Evolutionary conservation across 2,329 filamentous ascomycete genomes (phyloP).

Genomic region (Botrytis fabae): DNA sequence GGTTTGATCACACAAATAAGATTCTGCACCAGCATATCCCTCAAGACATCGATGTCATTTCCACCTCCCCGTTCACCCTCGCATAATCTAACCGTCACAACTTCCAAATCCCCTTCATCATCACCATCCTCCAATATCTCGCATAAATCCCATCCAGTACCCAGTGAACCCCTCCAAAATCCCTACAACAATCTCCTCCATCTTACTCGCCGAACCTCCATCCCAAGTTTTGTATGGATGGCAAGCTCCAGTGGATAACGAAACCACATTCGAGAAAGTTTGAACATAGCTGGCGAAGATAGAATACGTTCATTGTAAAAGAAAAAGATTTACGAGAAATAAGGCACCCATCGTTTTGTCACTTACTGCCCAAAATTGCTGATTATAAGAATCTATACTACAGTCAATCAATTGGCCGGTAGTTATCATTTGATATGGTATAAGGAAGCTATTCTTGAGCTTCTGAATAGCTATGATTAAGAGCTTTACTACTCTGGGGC

Average conservation of each 20-base stretch:
- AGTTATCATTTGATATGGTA: background rate
- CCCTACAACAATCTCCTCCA: background rate
- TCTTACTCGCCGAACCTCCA: background rate
- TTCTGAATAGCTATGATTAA: background rate
- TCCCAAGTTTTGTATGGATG: background rate
- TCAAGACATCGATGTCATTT: background rate
- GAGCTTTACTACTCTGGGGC: background rate
- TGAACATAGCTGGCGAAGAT: background rate
- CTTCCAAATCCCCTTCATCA: background rate
- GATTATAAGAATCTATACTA: background rate
- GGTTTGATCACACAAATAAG: background rate
- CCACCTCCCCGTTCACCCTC: background rate
- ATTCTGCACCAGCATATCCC: too few relatives aligned
- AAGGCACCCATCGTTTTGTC: background rate
- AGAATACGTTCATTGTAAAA: background rate
- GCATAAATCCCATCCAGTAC: background rate
- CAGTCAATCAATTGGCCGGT: background rate
- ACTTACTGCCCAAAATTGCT: background rate
- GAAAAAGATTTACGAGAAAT: background rate
- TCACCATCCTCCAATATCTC: background rate
- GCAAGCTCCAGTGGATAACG: background rate
- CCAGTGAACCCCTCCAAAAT: background rate
- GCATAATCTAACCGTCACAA: too few relatives aligned
- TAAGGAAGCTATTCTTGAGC: background rate
- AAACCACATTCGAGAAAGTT: accelerated